These are phyloP conservation scores for Boletus rubropictus DNA, from an alignment of 768 basidiomycete genomes.

Conservation along the genomic window DNA sequence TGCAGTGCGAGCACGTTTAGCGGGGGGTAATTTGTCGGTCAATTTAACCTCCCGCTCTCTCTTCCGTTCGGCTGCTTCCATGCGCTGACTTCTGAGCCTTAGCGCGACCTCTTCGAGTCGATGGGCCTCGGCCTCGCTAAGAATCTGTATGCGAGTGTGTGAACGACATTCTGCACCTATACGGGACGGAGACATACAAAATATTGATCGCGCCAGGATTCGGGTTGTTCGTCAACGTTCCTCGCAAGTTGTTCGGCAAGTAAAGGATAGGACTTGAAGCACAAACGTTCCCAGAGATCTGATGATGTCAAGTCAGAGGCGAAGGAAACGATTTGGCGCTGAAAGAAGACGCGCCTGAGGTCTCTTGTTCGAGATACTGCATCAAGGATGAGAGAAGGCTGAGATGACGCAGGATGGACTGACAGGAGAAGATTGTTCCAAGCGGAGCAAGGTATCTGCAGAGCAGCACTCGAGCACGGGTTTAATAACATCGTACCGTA, in stretches of 20 bases:
- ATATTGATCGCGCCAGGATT: slow-evolving; percentile 65
- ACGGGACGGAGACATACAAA: slow-evolving; percentile 43
- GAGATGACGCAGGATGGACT: slow-evolving; percentile 24
- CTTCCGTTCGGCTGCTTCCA: slow-evolving; percentile 69
- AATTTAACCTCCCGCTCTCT: slow-evolving; percentile 71
- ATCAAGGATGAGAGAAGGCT: slow-evolving; percentile 13
- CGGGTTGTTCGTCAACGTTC: slow-evolving; percentile 40
- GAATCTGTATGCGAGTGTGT: slow-evolving; percentile 35
- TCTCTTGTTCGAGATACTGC: slow-evolving; percentile 51
- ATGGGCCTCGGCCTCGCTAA: slow-evolving; percentile 54
- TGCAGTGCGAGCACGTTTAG: slow-evolving; percentile 53
- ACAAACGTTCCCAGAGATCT: slow-evolving; percentile 68
- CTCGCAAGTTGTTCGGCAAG: slow-evolving; percentile 43
- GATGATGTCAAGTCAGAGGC: slow-evolving; percentile 8
- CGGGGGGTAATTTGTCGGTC: slow-evolving; percentile 62
- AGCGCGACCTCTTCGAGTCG: slow-evolving; percentile 59
- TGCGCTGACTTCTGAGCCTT: slow-evolving; percentile 59
- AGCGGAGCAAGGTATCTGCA: slow-evolving; percentile 58
- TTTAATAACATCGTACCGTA: slow-evolving; percentile 59
- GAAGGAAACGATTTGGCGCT: background rate
- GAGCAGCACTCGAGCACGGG: slow-evolving; percentile 73
- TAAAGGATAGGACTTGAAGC: slow-evolving; percentile 54
- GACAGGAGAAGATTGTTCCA: slow-evolving; percentile 71
- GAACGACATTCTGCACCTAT: background rate
- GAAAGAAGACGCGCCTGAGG: slow-evolving; percentile 40